Evolutionary conservation across 129 eudicot species (phyloP).

Genomic region (Chrysanthemum makinoi): DNA sequence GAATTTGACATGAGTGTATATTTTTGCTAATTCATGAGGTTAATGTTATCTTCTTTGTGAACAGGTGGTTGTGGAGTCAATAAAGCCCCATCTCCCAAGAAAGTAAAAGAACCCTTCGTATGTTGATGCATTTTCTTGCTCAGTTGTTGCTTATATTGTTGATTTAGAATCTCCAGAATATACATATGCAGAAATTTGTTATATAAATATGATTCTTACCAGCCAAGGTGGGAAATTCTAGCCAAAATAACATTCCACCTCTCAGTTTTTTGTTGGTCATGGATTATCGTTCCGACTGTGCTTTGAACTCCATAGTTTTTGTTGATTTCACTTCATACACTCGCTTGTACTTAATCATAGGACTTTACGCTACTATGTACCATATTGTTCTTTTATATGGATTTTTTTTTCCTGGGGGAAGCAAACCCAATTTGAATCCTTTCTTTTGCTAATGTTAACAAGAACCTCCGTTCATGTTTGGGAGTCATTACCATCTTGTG

Average conservation of each 20-base stretch:
- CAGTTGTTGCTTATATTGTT: too few species aligned
- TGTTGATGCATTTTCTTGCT: slow-evolving; percentile 16
- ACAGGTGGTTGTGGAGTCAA: slow-evolving; percentile 95
- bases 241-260: neutral
- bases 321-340: neutral
- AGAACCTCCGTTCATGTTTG: too few species aligned
- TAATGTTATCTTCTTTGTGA: slow-evolving; percentile 15
- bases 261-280: neutral
- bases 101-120: slow-evolving; percentile 35
- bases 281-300: neutral
- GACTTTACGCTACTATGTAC: too few species aligned
- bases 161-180: too few species aligned
- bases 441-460: too few species aligned
- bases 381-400: too few species aligned
- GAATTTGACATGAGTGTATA: neutral
- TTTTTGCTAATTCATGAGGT: neutral
- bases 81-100: slow-evolving; percentile 75
- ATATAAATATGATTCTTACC: neutral
- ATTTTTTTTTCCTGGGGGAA: too few species aligned
- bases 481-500: too few species aligned
- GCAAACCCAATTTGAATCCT: too few species aligned
- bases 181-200: neutral
- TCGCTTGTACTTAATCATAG: neutral
- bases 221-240: slow-evolving; percentile 1
- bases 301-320: neutral